A percentile compares a stretch with the other conserved stretches of the same genome.
These are phyloP conservation scores for Amauroascus niger DNA, from an alignment of 2,329 filamentous ascomycete genomes.

Conservation along the genomic window DNA sequence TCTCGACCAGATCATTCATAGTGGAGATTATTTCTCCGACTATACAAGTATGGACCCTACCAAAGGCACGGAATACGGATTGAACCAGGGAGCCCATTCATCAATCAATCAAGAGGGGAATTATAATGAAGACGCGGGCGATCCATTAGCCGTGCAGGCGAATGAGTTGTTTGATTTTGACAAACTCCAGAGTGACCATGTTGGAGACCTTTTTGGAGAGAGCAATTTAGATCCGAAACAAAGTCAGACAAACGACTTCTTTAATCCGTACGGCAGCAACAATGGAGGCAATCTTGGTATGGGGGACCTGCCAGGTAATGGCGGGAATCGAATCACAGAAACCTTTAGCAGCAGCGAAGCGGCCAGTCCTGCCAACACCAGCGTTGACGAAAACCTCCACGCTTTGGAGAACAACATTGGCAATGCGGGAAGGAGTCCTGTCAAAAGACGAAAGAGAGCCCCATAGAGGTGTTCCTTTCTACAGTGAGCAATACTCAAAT, in stretches of 20 bases:
- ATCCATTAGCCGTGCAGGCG: constrained; percentile 17
- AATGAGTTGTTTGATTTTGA: constrained; percentile 38
- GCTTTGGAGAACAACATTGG: constrained; percentile 17
- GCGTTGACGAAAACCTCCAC: constrained; percentile 24
- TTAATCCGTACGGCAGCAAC: constrained; percentile 27
- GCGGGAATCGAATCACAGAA: constrained; percentile 30
- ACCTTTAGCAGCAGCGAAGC: constrained; percentile 38
- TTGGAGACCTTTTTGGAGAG: constrained; percentile 27
- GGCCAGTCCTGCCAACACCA: constrained; percentile 33
- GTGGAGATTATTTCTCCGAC: constrained; percentile 46
- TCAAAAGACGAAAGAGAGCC: constrained; percentile 28
- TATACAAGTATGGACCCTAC: constrained; percentile 27
- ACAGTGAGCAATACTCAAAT: background rate
- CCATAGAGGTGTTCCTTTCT: constrained; percentile 17
- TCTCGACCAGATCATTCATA: constrained; percentile 50
- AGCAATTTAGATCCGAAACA: constrained; percentile 17
- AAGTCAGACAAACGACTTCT: constrained; percentile 21
- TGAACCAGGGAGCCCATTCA: constrained; percentile 18
- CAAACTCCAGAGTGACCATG: constrained; percentile 24
- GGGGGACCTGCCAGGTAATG: background rate
- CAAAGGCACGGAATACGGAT: constrained; percentile 17
- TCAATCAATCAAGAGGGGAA: constrained; percentile 1
- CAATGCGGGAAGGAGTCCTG: constrained; percentile 17
- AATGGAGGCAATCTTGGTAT: constrained; percentile 14
- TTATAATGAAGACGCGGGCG: constrained; percentile 16